Evolutionary conservation across 306 rosid species (phyloP), one percentile per base, ranked within the genome.

Genomic region (Trifolium dubium): DNA sequence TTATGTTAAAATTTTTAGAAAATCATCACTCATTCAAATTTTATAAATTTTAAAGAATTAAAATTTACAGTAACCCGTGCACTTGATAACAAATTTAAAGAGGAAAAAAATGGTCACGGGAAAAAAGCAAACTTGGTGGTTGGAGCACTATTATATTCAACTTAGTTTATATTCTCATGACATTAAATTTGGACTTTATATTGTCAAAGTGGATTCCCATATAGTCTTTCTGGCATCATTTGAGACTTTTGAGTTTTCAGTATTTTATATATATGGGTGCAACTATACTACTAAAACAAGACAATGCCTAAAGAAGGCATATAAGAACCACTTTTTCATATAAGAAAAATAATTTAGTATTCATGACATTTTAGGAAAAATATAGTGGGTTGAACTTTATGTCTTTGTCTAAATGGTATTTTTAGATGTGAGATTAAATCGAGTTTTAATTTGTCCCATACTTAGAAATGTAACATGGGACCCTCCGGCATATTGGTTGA

Each of bases 171-270:
- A 69, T 72, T 73, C 47, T 15, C 43, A 64, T 47, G 53, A 13
- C 37, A 30, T 30, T n/a, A 74, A 66, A 41, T 43, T 19, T 71
- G 40, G 32, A 41, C 64, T 44, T n/a, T 68, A 3, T 35, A 70
- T 23, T 17, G 54, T 51, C 37, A 81, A 75, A 56, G 47, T 67
- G 63, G 40, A 79, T 80, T 34, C 40, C 55, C 40, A 35, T 35
- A 31, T 56, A 0, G 31, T 62, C 8, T 32, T 73, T 40, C 46
- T 44, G 47, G 43, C 62, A n/a, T 23, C 61, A 28, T 4, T 50
- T 30, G 14, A 32, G 34, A 23, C 8, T 2, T 19, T 10, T 55
- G 10, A 30, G 4, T 59, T 59, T 53, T 70, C 19, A 34, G 18
- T 15, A 40, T 41, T 60, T 31, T 15, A 30, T 10, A 29, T 12